A percentile compares a stretch with the other conserved stretches of the same genome.
Conservation (phyloP, 1,284 basidiomycete genomes). For the Sanghuangporus baumii region DNA sequence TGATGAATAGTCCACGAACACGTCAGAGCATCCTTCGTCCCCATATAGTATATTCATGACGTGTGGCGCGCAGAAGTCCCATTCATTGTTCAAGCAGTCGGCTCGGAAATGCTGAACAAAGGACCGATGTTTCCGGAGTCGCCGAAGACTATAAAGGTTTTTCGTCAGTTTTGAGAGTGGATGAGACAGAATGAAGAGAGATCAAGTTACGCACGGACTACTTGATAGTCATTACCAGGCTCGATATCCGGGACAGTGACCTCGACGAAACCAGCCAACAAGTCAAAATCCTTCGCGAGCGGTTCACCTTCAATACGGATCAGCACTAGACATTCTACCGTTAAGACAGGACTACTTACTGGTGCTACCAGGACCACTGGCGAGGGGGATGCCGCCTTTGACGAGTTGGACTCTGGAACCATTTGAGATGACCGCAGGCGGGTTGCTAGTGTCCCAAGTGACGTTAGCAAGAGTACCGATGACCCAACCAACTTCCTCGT, state of each 20-base stretch:
- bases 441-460: slow-evolving; percentile 25
- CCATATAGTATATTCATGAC: too few relatives aligned
- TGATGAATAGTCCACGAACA: not conserved
- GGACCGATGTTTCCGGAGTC: slow-evolving; percentile 17
- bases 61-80: not conserved
- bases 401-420: slow-evolving; percentile 16
- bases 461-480: slow-evolving; percentile 25
- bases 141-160: slow-evolving; percentile 11
- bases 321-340: not conserved
- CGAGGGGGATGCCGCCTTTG: slow-evolving; percentile 17
- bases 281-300: slow-evolving; percentile 23
- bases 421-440: slow-evolving; percentile 25
- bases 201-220: slow-evolving; percentile 22
- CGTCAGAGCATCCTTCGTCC: too few relatives aligned
- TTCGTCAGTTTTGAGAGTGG: not conserved
- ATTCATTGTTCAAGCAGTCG: not conserved
- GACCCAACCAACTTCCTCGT: slow-evolving; percentile 23
- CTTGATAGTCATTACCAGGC: slow-evolving; percentile 22
- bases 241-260: slow-evolving; percentile 25
- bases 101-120: slow-evolving; percentile 9
- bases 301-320: not conserved
- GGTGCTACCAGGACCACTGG: not conserved
- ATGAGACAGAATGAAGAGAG: not conserved
- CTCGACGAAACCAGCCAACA: slow-evolving; percentile 22
- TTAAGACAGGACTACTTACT: not conserved